A percentile compares a stretch with the other conserved stretches of the same genome.
Conservation (phyloP, 805 yeast species). For the Candida krabiensis region DNA sequence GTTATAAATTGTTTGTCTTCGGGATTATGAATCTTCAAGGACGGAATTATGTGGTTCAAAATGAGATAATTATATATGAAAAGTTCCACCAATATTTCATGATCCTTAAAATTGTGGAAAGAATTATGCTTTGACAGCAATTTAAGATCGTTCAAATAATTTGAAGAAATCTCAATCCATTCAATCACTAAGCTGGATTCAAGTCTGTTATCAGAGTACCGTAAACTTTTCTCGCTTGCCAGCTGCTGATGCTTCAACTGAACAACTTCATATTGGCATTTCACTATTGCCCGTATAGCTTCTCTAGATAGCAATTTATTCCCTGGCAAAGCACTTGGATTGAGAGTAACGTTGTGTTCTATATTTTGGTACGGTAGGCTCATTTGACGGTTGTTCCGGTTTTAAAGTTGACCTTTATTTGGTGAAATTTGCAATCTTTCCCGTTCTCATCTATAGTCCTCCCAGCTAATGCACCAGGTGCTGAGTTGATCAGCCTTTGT, state of each 20-base stretch:
- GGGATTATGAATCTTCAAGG: slow-evolving; percentile 6
- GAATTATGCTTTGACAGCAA: slow-evolving; percentile 10
- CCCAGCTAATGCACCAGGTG: too few relatives aligned
- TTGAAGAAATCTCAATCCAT: slow-evolving; percentile 27
- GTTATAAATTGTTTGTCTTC: slow-evolving; percentile 21
- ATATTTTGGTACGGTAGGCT: not conserved
- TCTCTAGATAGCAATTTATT: slow-evolving; percentile 12
- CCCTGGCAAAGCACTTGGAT: slow-evolving; percentile 3
- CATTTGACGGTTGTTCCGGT: too few relatives aligned
- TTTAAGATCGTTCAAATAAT: slow-evolving; percentile 20
- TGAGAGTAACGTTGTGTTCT: not conserved
- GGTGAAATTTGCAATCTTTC: too few relatives aligned
- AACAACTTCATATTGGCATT: slow-evolving; percentile 17
- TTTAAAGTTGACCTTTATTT: too few relatives aligned
- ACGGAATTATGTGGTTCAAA: slow-evolving; percentile 15
- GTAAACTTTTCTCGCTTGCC: not conserved
- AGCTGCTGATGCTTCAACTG: slow-evolving; percentile 8
- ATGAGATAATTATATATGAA: slow-evolving; percentile 22
- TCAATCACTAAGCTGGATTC: slow-evolving; percentile 10
- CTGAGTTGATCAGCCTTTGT: too few relatives aligned
- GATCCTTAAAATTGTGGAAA: slow-evolving; percentile 16
- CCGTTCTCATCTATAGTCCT: too few relatives aligned
- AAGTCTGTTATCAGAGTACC: slow-evolving; percentile 1
- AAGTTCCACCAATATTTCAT: slow-evolving; percentile 21
- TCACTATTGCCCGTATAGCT: slow-evolving; percentile 12